Conservation (phyloP, 352 stramenopile species). For the Aphanomyces euteiches region DNA sequence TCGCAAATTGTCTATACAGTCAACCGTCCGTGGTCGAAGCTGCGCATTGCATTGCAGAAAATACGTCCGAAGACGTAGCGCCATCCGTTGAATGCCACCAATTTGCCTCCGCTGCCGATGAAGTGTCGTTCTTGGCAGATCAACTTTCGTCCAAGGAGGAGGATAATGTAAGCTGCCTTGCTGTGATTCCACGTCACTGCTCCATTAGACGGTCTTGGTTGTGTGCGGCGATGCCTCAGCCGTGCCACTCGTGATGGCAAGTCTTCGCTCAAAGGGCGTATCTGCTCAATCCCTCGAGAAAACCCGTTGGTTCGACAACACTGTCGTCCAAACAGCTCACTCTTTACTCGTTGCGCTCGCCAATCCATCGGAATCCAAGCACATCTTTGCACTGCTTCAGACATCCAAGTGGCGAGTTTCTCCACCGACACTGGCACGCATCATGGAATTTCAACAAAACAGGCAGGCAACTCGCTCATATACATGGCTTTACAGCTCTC, state of each 20-base stretch:
- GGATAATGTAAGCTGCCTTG: too few relatives aligned
- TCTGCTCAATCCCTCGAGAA: conserved; percentile 6
- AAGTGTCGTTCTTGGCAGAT: conserved; percentile 11
- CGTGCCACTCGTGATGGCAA: neutral
- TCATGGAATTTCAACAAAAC: conserved; percentile 17
- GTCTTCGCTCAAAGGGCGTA: neutral
- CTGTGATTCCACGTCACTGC: neutral
- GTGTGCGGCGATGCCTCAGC: neutral
- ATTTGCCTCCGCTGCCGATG: conserved; percentile 4
- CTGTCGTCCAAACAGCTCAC: neutral
- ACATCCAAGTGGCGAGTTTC: neutral
- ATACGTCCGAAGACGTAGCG: neutral
- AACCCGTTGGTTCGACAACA: neutral
- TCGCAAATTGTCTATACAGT: neutral
- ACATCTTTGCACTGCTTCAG: conserved; percentile 22
- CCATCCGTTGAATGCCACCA: neutral
- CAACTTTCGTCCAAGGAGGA: neutral
- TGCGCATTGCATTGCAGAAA: neutral
- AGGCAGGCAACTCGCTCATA: neutral
- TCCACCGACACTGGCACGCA: neutral
- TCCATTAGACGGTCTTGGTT: neutral
- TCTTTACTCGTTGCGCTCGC: conserved; percentile 15
- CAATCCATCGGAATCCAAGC: conserved; percentile 17
- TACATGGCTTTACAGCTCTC: too few relatives aligned
- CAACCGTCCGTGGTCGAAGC: neutral